These are phyloP conservation scores for Salvia sclarea DNA, from an alignment of 305 asterid genomes.

Conservation along the genomic window DNA sequence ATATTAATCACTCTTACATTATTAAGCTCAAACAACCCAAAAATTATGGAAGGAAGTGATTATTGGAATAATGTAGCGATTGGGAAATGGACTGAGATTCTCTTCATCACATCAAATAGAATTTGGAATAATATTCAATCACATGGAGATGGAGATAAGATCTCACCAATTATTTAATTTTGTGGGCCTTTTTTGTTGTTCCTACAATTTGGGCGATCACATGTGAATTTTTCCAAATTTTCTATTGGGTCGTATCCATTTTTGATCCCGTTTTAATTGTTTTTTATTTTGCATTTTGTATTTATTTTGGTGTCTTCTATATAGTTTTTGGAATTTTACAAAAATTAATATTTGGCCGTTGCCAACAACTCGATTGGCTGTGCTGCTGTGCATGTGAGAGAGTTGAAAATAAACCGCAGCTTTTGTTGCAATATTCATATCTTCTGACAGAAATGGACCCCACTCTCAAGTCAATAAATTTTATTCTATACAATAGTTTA, in stretches of 20 bases:
- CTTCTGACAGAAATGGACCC: slow-evolving; percentile 19
- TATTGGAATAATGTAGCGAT: not conserved
- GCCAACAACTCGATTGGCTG: slow-evolving; percentile 24
- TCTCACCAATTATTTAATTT: not conserved
- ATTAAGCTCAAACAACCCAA: not conserved
- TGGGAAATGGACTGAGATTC: not conserved
- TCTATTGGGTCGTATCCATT: slow-evolving; percentile 22
- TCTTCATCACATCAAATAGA: not conserved
- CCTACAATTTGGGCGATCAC: slow-evolving; percentile 32
- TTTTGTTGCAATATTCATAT: slow-evolving; percentile 27
- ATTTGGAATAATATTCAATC: slow-evolving; percentile 7
- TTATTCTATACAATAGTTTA: not conserved
- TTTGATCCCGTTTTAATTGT: not conserved
- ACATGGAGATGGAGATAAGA: slow-evolving; percentile 24
- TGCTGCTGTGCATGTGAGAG: slow-evolving; percentile 31
- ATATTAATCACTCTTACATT: not conserved
- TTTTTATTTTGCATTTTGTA: not conserved
- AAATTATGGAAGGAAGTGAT: not conserved
- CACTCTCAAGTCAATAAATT: not conserved
- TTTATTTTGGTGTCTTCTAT: not conserved
- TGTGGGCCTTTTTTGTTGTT: slow-evolving; percentile 20
- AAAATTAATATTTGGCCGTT: slow-evolving; percentile 21
- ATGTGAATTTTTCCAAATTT: not conserved
- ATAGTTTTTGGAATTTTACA: not conserved
- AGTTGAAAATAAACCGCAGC: slow-evolving; percentile 21